phyloP scores from a whole-genome alignment of 345 rosid species.

The Rhizophora apiculata region DNA sequence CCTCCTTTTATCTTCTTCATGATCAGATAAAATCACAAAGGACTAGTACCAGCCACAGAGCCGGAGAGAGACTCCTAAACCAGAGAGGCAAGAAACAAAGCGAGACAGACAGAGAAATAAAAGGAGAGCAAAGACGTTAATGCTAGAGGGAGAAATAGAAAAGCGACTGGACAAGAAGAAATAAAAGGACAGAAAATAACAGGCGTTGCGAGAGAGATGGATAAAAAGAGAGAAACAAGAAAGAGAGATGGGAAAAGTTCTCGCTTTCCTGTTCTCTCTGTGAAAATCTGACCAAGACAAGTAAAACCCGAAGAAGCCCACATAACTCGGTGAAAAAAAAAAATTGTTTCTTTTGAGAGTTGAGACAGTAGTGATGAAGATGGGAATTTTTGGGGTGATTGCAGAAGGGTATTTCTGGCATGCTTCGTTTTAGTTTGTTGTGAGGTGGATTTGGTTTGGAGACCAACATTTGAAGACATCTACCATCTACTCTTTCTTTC shows the following conservation, averaged over 20 bases:
- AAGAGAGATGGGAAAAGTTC: constrained; percentile 46
- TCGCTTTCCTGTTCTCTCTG: constrained; percentile 57
- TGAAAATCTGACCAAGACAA: constrained; percentile 81
- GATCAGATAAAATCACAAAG: constrained; percentile 22
- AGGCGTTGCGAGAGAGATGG: constrained; percentile 1
- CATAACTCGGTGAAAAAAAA: constrained; percentile 46
- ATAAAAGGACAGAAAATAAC: constrained; percentile 5
- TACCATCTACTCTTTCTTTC: too few species aligned
- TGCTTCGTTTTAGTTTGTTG: too few species aligned
- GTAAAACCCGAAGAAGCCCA: constrained; percentile 78
- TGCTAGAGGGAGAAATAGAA: not conserved
- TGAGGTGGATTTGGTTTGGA: too few species aligned
- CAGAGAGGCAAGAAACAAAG: constrained; percentile 10
- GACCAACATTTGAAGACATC: too few species aligned
- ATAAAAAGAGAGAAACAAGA: constrained; percentile 3
- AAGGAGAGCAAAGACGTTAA: not conserved
- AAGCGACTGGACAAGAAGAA: not conserved
- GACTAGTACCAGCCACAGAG: not conserved
- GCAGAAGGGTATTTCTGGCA: too few species aligned
- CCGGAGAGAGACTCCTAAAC: not conserved
- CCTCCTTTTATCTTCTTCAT: constrained; percentile 46
- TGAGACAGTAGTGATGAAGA: constrained; percentile 11
- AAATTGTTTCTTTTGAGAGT: constrained; percentile 27
- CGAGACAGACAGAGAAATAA: constrained; percentile 7
- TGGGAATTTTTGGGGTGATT: too few species aligned